Base-by-base conservation (phyloP, 176 grass and related monocot species). In the Rhipidocladum racemiflorum region DNA sequence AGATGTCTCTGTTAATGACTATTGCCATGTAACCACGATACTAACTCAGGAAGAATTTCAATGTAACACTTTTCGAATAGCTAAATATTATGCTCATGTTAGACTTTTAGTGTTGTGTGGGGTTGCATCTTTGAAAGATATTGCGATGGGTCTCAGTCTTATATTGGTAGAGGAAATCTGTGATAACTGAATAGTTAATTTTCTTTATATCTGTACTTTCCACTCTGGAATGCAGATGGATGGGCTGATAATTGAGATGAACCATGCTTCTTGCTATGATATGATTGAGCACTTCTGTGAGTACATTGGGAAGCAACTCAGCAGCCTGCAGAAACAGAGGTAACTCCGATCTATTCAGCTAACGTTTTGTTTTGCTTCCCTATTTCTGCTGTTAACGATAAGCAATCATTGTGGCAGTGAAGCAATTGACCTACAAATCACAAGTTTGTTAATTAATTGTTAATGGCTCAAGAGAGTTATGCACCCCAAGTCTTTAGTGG, bases 271-370 rank as follows among this genome's bases (percentile, higher is more conserved):
- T 16, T 97, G 92, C 87, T 97, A 94, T 27, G 86, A 94, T 72
- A 84, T 91, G 90, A 94, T 97, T 16, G 95, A 91, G 65, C 72
- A 86, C 40, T 93, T 81, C 69, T 94, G 92, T 28, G 86, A 88
- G 38, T 54, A 79, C 49, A 85, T 94, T 25, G 75, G 86, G 77
- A 92, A 88, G 70, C 92, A 94, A 79, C 92, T 97, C 53, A 76
- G 66, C 35, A 76, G 40, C 77, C 74, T 97, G 46, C 88, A 91
- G 66, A 97, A 93, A 77, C 81, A 89, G 78, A 90, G 82, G 95
- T 98, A 92, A 48, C 17, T 34, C 7, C 9, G 3, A 36, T 53
- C 21, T 66, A 46, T 29, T 67, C 27, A 80, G 38, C 57, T 46
- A 11, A 42, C 25, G 0, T 85, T 46, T 55, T 46, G 42, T 10